phyloP scores from a whole-genome alignment of 192 early-diverging fungal genomes.

The Rhizophagus clarus region DNA sequence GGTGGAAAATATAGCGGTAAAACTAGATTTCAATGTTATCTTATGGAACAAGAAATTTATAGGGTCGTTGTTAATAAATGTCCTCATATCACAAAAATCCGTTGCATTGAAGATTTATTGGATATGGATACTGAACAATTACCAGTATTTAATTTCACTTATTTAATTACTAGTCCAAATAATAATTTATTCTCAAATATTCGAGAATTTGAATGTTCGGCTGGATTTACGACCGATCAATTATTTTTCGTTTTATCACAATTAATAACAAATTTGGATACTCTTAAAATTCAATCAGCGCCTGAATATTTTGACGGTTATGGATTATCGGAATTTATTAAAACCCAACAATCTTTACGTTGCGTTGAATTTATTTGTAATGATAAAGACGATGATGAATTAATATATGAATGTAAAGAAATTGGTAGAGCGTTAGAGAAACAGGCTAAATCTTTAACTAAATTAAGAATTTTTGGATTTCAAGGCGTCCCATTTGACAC shows the following conservation, averaged over 20 bases:
- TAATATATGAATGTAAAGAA: not conserved
- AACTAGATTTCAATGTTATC: not conserved
- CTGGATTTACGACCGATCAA: not conserved
- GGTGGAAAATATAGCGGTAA: not conserved
- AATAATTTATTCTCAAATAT: not conserved
- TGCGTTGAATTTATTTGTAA: not conserved
- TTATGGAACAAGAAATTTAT: not conserved
- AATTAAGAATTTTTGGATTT: not conserved
- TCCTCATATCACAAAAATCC: not conserved
- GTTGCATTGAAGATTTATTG: not conserved
- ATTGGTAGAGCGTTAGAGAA: not conserved
- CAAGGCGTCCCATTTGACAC: not conserved
- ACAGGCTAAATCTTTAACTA: not conserved
- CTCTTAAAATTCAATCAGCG: not conserved
- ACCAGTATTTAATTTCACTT: not conserved
- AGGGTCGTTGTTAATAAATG: not conserved
- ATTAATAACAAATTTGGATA: not conserved
- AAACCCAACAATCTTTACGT: not conserved
- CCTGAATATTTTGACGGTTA: not conserved
- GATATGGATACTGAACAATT: not conserved
- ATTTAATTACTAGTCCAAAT: not conserved
- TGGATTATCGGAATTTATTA: not conserved
- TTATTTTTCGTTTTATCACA: not conserved
- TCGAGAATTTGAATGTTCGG: not conserved
- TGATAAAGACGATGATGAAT: not conserved